A percentile compares a stretch with the other conserved stretches of the same genome.
Evolutionary conservation across 2,329 filamentous ascomycete species (phyloP).

Genomic region (Fusarium graminum): DNA sequence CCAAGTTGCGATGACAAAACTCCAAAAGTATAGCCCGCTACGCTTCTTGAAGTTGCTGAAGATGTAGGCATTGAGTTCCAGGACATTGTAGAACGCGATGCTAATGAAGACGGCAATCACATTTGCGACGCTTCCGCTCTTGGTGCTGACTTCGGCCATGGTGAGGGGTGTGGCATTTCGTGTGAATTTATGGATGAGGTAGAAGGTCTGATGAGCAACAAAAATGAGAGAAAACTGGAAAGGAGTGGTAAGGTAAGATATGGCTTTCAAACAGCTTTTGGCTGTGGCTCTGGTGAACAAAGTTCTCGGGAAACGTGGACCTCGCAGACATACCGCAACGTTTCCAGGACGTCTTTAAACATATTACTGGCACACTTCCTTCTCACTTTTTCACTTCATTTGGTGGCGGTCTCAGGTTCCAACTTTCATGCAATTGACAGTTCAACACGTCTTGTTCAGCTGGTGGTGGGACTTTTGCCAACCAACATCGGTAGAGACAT

Average conservation of each 20-base stretch:
- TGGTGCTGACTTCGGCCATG: slow-evolving; percentile 26
- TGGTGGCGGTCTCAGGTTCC: not conserved
- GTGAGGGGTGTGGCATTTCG: slow-evolving; percentile 5
- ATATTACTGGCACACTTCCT: not conserved
- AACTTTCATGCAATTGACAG: not conserved
- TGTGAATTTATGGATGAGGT: not conserved
- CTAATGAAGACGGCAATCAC: slow-evolving; percentile 45
- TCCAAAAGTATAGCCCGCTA: slow-evolving; percentile 56
- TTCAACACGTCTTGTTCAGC: not conserved
- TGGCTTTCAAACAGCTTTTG: not conserved
- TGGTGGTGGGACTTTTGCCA: not conserved
- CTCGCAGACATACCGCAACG: not conserved
- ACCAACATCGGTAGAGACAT: not conserved
- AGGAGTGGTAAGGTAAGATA: not conserved
- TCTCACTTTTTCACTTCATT: not conserved
- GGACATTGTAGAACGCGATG: slow-evolving; percentile 51
- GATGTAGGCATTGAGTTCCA: slow-evolving; percentile 53
- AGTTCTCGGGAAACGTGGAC: not conserved
- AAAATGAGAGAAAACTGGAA: not conserved
- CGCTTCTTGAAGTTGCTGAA: slow-evolving; percentile 51
- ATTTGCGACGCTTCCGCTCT: slow-evolving; percentile 33
- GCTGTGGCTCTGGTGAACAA: no score
- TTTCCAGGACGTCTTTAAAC: not conserved
- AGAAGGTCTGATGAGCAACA: not conserved
- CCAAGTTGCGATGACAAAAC: slow-evolving; percentile 51